Conservation (phyloP, 2,329 filamentous ascomycete species). For the Neoarthrinium moseri region DNA sequence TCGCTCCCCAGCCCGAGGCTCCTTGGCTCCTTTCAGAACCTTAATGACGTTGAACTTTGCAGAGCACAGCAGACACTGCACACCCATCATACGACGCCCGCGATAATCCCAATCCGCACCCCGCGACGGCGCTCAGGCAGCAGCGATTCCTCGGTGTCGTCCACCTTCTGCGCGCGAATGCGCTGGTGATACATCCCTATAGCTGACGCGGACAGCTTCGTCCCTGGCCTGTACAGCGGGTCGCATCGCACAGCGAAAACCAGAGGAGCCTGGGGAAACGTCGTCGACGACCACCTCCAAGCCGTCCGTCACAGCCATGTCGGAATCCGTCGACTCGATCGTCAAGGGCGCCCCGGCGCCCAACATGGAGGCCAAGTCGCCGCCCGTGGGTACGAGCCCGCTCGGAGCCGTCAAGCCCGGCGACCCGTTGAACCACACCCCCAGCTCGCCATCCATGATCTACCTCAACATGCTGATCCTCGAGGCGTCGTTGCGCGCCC, state of each 20-base stretch:
- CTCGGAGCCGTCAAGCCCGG: constrained; percentile 45
- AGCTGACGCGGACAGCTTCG: constrained; percentile 5
- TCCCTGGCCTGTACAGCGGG: background rate
- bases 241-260: background rate
- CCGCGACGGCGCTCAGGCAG: too few species aligned
- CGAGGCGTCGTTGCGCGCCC: constrained; percentile 87
- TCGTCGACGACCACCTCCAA: background rate
- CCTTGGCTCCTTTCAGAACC: too few species aligned
- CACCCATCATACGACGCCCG: too few species aligned
- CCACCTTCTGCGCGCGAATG: background rate
- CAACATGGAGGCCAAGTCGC: constrained; percentile 49
- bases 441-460: constrained; percentile 92
- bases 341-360: constrained; percentile 84
- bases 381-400: constrained; percentile 40
- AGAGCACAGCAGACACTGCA: too few species aligned
- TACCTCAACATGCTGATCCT: constrained; percentile 98
- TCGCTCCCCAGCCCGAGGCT: too few species aligned
- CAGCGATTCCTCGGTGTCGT: too few species aligned
- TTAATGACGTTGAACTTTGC: too few species aligned
- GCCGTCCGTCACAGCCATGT: constrained; percentile 42
- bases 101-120: too few species aligned
- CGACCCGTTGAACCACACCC: constrained; percentile 77
- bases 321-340: constrained; percentile 76
- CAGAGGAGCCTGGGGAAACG: background rate
- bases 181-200: background rate